Evolutionary conservation across 1,284 basidiomycete species (phyloP), one percentile per base, ranked within the genome.

Genomic region (Cryptococcus sp.): DNA sequence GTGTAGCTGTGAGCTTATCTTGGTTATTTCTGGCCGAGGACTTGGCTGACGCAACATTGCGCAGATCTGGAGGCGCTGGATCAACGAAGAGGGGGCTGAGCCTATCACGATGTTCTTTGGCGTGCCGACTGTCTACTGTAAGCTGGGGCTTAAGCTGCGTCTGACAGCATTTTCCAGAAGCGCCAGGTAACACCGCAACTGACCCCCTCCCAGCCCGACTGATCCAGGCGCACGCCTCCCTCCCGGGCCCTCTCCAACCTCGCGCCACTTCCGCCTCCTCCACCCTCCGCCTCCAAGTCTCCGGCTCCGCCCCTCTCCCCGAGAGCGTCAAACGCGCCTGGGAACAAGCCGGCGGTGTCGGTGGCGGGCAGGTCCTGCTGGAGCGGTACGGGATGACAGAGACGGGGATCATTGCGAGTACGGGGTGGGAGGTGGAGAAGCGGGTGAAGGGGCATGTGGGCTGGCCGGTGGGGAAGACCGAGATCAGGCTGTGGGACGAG

Each of bases 311-410:
- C 23, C 71, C 74, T 11, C 52, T 76, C 36, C 74, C 74, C 6
- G 67, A 66, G 21, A 66, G 63, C 50, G 57, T 73, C 52, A 76
- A 76, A 56, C 60, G 61, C 13, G 56, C 62, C 18, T 75, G 71
- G 70, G 66, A 69, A 53, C 43, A 54, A 16, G 53, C 60, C 36
- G 62, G 61, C 52, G 63, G 66, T 6, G 63, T 75, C 20, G 70
- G 72, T 21, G 74, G 74, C 15, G 73, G 74, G 1, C 65, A 68
- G 57, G 62, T 71, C 1, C 50, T 75, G 24, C 57, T 76, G 4
- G 72, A 75, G 56, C 62, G 73, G 39, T 76, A 76, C 52, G 74
- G 74, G 13, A 76, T 76, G 74, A 76, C 69, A 6, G 74, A 76
- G 60, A 75, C 72, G 39, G 71, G 72, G 0, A 69, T 76, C 61